Conservation (phyloP, 768 basidiomycete genomes). For the Dictyophora rubrovolvata region DNA sequence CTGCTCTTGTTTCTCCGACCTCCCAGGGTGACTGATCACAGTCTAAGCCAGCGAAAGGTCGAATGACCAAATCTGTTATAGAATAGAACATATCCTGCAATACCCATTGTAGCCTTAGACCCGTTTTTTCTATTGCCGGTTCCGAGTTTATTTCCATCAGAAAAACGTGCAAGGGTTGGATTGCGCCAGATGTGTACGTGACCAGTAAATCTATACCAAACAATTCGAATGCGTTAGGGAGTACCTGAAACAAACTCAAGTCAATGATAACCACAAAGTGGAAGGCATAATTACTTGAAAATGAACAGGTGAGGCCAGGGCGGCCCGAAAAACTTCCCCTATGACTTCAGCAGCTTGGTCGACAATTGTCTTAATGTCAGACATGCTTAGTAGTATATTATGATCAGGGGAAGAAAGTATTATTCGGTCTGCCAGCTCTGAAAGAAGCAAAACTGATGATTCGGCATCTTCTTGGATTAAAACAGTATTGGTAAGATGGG, state of each 20-base stretch:
- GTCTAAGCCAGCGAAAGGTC: constrained; percentile 45
- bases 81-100: constrained; percentile 70
- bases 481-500: constrained; percentile 90
- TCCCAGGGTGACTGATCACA: constrained; percentile 27
- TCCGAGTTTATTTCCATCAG: constrained; percentile 91
- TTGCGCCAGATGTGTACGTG: constrained; percentile 24
- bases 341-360: constrained; percentile 55
- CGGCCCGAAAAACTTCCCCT: constrained; percentile 79
- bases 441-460: constrained; percentile 56
- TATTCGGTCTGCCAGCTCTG: constrained; percentile 64
- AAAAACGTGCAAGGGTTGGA: constrained; percentile 42
- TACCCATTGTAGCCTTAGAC: constrained; percentile 69
- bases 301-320: constrained; percentile 67
- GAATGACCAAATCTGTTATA: constrained; percentile 57
- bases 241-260: constrained; percentile 35
- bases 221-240: constrained; percentile 90
- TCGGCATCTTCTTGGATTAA: constrained; percentile 51
- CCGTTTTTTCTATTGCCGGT: constrained; percentile 92
- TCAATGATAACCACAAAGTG: background rate
- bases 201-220: constrained; percentile 92
- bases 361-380: constrained; percentile 42
- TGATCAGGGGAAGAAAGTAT: constrained; percentile 32
- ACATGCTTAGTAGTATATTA: constrained; percentile 19
- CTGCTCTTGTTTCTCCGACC: constrained; percentile 40
- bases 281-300: constrained; percentile 53